Conservation (phyloP, 768 basidiomycete genomes). For the Tylopilus subfusipes region DNA sequence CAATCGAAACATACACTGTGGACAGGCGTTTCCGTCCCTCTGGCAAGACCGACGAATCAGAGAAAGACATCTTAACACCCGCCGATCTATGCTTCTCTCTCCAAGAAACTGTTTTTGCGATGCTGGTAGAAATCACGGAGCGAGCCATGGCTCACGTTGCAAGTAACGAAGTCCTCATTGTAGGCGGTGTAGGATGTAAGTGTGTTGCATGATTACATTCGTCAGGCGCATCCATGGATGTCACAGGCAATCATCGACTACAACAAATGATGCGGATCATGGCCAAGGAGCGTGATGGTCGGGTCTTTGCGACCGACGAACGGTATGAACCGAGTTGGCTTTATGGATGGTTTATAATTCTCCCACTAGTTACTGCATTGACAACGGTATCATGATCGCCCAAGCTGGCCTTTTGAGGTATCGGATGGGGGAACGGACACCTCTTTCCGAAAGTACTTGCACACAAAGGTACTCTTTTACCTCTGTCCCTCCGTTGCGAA, state of each 20-base stretch:
- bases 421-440: slow-evolving; percentile 84
- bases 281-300: slow-evolving; percentile 85
- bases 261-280: slow-evolving; percentile 99
- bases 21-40: slow-evolving; percentile 79
- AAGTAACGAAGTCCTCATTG: slow-evolving; percentile 93
- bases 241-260: slow-evolving; percentile 82
- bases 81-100: slow-evolving; percentile 97
- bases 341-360: not conserved
- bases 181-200: slow-evolving; percentile 99
- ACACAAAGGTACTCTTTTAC: slow-evolving; percentile 70
- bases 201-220: slow-evolving; percentile 11
- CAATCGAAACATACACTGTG: slow-evolving; percentile 80
- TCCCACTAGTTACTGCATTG: slow-evolving; percentile 88
- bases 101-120: slow-evolving; percentile 95
- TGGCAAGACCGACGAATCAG: slow-evolving; percentile 32
- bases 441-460: slow-evolving; percentile 76
- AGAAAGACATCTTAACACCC: slow-evolving; percentile 78
- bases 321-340: slow-evolving; percentile 46
- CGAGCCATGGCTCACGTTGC: slow-evolving; percentile 99
- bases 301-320: slow-evolving; percentile 94
- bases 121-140: slow-evolving; percentile 99
- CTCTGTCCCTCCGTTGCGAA: not conserved
- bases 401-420: slow-evolving; percentile 92
- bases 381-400: slow-evolving; percentile 99
- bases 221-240: not conserved